phyloP scores from a whole-genome alignment of 257 asterid genomes.

The Phtheirospermum japonicum region DNA sequence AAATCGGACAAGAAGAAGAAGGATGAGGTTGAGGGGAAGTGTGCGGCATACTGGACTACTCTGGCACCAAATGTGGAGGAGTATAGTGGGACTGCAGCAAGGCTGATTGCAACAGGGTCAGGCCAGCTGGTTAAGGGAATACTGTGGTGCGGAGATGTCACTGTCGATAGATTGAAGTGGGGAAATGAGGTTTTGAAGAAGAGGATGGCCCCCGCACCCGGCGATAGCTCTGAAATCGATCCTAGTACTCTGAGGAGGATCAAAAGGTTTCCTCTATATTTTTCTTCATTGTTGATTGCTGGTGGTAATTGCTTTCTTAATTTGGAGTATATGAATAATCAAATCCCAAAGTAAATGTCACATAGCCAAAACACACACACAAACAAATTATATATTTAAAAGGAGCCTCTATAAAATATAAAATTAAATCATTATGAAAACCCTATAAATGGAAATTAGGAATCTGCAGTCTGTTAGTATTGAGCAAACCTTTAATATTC shows the following conservation, averaged over 20 bases:
- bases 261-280: conserved; percentile 47
- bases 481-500: conserved; percentile 3
- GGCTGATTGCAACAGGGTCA: conserved; percentile 81
- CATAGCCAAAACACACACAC: too few relatives aligned
- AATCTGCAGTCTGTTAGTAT: too few relatives aligned
- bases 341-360: too few relatives aligned
- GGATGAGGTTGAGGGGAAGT: conserved; percentile 70
- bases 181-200: conserved; percentile 75
- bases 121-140: conserved; percentile 90
- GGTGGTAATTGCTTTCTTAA: background rate
- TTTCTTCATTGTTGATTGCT: background rate
- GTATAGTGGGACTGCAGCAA: conserved; percentile 84
- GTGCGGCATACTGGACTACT: conserved; percentile 94
- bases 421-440: background rate
- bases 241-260: conserved; percentile 83
- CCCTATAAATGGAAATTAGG: too few relatives aligned
- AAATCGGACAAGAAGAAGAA: conserved; percentile 53
- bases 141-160: conserved; percentile 96
- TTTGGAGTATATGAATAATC: too few relatives aligned
- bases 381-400: too few relatives aligned
- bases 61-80: conserved; percentile 98
- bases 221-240: conserved; percentile 52
- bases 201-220: conserved; percentile 64
- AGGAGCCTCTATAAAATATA: too few relatives aligned
- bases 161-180: conserved; percentile 68